Conservation (phyloP, 2,329 filamentous ascomycete species). For the Fusarium verticillioides region DNA sequence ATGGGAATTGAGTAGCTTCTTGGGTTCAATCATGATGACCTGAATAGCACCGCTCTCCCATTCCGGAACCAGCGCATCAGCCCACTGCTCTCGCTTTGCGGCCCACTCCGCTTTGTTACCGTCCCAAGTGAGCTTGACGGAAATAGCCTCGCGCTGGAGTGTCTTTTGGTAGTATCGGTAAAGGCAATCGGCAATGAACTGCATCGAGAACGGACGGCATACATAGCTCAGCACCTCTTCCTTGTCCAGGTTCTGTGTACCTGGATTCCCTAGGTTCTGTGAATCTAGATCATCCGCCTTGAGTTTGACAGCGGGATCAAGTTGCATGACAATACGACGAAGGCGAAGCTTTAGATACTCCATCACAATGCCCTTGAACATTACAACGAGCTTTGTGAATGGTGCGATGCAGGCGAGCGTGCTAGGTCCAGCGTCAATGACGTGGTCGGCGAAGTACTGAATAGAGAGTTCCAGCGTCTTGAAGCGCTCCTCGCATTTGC, state of each 20-base stretch:
- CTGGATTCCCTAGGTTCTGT: too few relatives aligned
- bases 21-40: neutral
- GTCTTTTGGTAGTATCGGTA: neutral
- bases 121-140: neutral
- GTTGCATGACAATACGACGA: neutral
- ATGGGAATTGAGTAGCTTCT: neutral
- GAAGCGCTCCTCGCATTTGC: neutral
- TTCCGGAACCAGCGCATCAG: neutral
- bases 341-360: neutral
- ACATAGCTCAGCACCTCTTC: neutral
- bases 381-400: neutral
- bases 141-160: neutral
- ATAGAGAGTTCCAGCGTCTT: neutral
- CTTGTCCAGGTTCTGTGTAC: neutral
- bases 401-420: neutral
- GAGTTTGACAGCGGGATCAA: rapidly evolving
- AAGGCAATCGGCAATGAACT: neutral
- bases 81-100: neutral
- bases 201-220: neutral
- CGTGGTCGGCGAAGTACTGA: neutral
- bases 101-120: rapidly evolving
- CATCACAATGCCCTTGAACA: rapidly evolving
- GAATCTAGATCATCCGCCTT: neutral
- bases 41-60: neutral
- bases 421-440: rapidly evolving